Evolutionary conservation across 2,329 filamentous ascomycete species (phyloP).

Genomic region (Cylindrodendrum hubeiense): DNA sequence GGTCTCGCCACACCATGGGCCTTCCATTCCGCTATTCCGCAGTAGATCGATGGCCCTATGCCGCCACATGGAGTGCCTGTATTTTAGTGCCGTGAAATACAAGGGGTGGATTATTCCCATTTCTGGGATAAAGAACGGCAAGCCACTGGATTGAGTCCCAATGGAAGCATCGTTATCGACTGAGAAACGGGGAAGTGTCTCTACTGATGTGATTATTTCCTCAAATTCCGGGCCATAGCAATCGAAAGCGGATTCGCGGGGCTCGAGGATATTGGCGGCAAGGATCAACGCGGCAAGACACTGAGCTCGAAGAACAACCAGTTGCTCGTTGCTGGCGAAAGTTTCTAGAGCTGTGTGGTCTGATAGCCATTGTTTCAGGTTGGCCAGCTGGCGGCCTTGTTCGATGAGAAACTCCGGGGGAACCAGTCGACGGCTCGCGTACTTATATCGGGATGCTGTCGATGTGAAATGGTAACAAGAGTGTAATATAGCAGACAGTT

Average conservation of each 20-base stretch:
- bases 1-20: constrained; percentile 32
- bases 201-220: constrained; percentile 26
- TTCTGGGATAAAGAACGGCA: constrained; percentile 28
- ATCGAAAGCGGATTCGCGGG: constrained; percentile 29
- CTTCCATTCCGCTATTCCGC: constrained; percentile 24
- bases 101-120: constrained; percentile 35
- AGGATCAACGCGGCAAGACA: constrained; percentile 30
- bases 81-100: constrained; percentile 31
- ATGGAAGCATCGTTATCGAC: rapidly evolving
- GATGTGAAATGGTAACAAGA: constrained; percentile 32
- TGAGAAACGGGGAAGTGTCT: background rate
- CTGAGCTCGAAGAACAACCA: constrained; percentile 32
- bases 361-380: constrained; percentile 32
- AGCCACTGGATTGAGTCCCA: too few species aligned
- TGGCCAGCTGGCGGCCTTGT: constrained; percentile 32
- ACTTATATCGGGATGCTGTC: constrained; percentile 28
- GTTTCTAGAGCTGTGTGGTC: background rate
- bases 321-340: background rate
- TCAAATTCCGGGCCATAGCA: constrained; percentile 33
- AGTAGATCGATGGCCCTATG: constrained; percentile 29
- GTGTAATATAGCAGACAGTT: constrained; percentile 19
- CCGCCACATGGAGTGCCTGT: constrained; percentile 29
- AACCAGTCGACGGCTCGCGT: constrained; percentile 20
- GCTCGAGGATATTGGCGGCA: constrained; percentile 25
- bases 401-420: constrained; percentile 38